Evolutionary conservation across 83 land plant genomes (phyloP), one percentile per base, ranked within the genome.

Genomic region (Picea mariana): DNA sequence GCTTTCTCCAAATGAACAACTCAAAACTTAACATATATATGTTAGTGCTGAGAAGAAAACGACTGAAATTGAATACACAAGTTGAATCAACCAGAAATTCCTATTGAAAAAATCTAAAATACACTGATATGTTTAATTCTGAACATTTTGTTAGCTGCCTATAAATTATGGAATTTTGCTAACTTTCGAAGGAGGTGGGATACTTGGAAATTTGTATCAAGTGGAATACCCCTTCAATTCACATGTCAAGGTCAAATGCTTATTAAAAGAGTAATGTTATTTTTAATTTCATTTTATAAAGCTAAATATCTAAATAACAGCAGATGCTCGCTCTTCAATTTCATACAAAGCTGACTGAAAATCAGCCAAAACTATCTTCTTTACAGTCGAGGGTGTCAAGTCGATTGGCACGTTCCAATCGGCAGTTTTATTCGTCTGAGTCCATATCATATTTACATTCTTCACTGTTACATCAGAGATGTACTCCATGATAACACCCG

Each of bases 401-500:
- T 91, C 88, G n/a, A 95, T 20, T 8, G 98, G 98, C 84, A 87
- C 81, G 66, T 91, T 81, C 98, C 97, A 95, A 44, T 79, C 83
- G 65, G 40, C 61, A 16, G 59, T 7, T 3, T 52, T 78, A 58
- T 34, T 31, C 7, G 49, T 80, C 63, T 78, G 69, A 38, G 65
- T 76, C 98, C 98, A 95, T 44, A 73, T 82, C 90, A 96, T 86
- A 20, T 80, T 85, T 78, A 96, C 97, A 84, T 93, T 79, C 38
- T 91, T 81, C 58, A 93, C 24, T 66, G 79, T 82, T 60, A 96
- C 78, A 24, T 91, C 94, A 17, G 86, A 80, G 9, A 93, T 81
- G 64, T 89, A 85, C 85, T 95, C 93, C 96, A 96, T 87, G 77
- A 96, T 90, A 75, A 96, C 77, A 62, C 96, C 98, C 0, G 98